Conservation (phyloP, 202 grass and related monocot species). For the Carex arenaria region DNA sequence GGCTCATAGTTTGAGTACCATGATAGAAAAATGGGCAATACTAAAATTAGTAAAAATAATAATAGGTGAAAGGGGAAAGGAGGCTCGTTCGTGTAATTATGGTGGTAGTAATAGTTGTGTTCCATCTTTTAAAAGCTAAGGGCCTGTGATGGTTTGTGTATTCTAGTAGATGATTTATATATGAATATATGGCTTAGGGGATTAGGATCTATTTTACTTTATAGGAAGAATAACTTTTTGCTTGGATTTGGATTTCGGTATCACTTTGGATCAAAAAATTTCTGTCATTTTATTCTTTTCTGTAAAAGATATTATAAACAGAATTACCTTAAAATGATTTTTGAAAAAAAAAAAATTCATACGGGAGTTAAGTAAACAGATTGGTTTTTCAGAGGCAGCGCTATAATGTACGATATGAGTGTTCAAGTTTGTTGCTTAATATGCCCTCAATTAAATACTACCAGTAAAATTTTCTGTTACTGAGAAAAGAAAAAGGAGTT, state of each 20-base stretch:
- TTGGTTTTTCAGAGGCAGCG: background rate
- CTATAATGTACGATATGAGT: background rate
- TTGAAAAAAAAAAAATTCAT: background rate
- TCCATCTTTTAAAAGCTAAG: background rate
- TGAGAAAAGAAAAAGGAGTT: background rate
- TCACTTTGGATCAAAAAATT: background rate
- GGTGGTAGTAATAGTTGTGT: conserved; percentile 25
- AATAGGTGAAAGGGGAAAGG: conserved; percentile 18
- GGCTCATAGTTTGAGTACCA: conserved; percentile 21
- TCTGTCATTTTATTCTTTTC: background rate
- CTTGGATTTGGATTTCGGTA: background rate
- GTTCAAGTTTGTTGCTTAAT: background rate
- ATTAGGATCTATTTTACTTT: background rate
- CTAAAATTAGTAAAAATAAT: conserved; percentile 23
- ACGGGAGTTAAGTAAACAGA: background rate
- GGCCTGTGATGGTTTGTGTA: background rate
- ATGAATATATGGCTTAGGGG: background rate
- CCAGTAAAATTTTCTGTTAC: background rate
- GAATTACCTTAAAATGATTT: background rate
- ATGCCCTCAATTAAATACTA: background rate
- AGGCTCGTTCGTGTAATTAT: background rate
- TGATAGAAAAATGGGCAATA: conserved; percentile 11
- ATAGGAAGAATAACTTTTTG: conserved; percentile 19
- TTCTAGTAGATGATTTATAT: background rate
- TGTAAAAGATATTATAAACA: background rate